phyloP scores from a whole-genome alignment of 768 basidiomycete genomes.

The Tylopilus sp. region DNA sequence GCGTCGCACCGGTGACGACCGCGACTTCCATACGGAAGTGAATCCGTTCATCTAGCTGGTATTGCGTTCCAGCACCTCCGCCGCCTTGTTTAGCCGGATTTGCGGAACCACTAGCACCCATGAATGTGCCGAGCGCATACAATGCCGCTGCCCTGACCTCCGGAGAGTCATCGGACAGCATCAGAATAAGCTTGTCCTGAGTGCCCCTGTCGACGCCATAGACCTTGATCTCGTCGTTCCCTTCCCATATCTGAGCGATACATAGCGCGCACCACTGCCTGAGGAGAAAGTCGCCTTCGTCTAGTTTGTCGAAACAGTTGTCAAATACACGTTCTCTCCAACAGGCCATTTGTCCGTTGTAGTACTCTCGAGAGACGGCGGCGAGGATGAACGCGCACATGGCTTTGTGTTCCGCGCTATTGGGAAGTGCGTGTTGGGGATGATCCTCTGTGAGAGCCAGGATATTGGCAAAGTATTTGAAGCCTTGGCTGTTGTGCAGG shows the following conservation, averaged over 20 bases:
- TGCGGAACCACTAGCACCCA: slow-evolving; percentile 84
- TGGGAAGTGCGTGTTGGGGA: slow-evolving; percentile 63
- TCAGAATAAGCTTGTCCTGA: slow-evolving; percentile 75
- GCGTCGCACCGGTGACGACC: slow-evolving; percentile 82
- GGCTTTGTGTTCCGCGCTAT: slow-evolving; percentile 92
- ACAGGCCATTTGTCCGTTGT: slow-evolving; percentile 84
- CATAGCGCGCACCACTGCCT: slow-evolving; percentile 94
- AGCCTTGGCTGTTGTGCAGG: slow-evolving; percentile 75
- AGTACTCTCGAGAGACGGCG: slow-evolving; percentile 84
- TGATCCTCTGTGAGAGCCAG: slow-evolving; percentile 65
- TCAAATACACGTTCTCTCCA: slow-evolving; percentile 81
- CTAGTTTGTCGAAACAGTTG: slow-evolving; percentile 77
- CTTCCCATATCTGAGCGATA: slow-evolving; percentile 94
- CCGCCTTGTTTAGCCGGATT: slow-evolving; percentile 68
- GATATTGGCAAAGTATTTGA: slow-evolving; percentile 82
- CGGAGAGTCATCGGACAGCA: slow-evolving; percentile 83
- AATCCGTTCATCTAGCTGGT: slow-evolving; percentile 70
- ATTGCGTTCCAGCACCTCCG: slow-evolving; percentile 79
- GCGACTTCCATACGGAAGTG: slow-evolving; percentile 91
- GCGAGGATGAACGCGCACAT: slow-evolving; percentile 98
- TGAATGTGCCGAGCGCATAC: slow-evolving; percentile 89
- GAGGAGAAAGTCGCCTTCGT: slow-evolving; percentile 88
- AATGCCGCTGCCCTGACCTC: slow-evolving; percentile 91
- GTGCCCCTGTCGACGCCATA: slow-evolving; percentile 75
- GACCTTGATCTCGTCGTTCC: slow-evolving; percentile 85